Evolutionary conservation across 345 rosid genomes (phyloP).

Genomic region (Raphanus sativus): DNA sequence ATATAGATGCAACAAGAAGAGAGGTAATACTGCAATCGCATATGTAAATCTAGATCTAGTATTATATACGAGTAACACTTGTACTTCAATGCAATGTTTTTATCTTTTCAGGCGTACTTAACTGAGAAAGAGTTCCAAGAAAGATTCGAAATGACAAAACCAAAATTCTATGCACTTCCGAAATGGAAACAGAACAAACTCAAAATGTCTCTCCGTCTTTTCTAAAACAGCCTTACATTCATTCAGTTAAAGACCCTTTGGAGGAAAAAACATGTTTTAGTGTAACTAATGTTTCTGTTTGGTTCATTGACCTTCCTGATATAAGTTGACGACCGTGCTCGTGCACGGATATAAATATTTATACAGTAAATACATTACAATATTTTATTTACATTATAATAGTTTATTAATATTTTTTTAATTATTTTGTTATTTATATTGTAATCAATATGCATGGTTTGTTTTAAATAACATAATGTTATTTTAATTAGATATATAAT

Average conservation of each 20-base stretch:
- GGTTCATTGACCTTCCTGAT: too few species aligned
- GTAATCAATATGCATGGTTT: too few species aligned
- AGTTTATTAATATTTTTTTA: too few species aligned
- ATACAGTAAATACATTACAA: too few species aligned
- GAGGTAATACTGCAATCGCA: slow-evolving; percentile 47
- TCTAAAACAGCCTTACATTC: slow-evolving; percentile 38
- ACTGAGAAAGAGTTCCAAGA: slow-evolving; percentile 56
- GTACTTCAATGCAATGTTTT: not conserved
- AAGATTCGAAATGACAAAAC: slow-evolving; percentile 49
- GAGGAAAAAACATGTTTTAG: not conserved
- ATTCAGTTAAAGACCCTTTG: not conserved
- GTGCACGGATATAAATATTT: too few species aligned
- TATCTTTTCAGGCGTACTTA: slow-evolving; percentile 52
- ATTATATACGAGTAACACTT: not conserved
- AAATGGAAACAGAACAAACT: slow-evolving; percentile 79
- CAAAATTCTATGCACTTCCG: slow-evolving; percentile 54
- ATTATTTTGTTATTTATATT: too few species aligned
- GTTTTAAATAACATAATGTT: too few species aligned
- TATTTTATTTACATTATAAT: too few species aligned
- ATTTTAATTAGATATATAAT: too few species aligned
- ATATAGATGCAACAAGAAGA: slow-evolving; percentile 62
- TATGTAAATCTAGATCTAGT: not conserved
- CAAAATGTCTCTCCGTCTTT: slow-evolving; percentile 59
- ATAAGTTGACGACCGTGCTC: too few species aligned
- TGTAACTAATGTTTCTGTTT: slow-evolving; percentile 12